phyloP scores from a whole-genome alignment of 2,329 filamentous ascomycete species.

The Achaetomium macrosporum region DNA sequence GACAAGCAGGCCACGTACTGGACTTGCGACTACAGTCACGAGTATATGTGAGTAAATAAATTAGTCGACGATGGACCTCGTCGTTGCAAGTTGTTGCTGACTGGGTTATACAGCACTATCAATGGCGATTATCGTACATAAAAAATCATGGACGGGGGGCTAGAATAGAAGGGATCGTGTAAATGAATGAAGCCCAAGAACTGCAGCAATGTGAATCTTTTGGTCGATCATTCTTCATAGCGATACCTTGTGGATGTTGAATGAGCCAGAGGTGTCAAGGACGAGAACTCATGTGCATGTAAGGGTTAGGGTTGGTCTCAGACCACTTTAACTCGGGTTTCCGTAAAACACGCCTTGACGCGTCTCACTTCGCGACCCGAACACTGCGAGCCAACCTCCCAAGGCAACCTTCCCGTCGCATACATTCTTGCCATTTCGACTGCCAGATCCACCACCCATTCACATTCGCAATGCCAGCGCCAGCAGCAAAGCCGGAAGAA shows the following conservation, averaged over 20 bases:
- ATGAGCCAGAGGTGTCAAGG: no score
- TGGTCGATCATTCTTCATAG: no score
- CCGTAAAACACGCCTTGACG: background rate
- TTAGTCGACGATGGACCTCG: background rate
- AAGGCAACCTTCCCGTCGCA: background rate
- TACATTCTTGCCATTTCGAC: background rate
- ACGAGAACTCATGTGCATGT: background rate
- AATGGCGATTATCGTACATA: conserved; percentile 64
- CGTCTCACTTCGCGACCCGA: no score
- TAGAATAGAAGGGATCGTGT: no score
- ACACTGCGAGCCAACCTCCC: background rate
- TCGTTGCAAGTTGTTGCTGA: conserved; percentile 13
- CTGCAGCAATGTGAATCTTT: no score
- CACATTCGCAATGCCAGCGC: conserved; percentile 33
- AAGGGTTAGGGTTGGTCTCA: background rate
- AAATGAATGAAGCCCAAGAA: no score
- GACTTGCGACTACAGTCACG: conserved; percentile 83
- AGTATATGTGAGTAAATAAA: conserved; percentile 55
- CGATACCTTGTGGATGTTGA: no score
- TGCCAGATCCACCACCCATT: background rate
- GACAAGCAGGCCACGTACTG: conserved; percentile 66
- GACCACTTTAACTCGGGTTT: background rate
- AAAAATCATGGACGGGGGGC: background rate
- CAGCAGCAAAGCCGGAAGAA: conserved; percentile 45
- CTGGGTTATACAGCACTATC: conserved; percentile 41